Evolutionary conservation across 179 eudicot genomes (phyloP).

Genomic region (Beta corolliflora): DNA sequence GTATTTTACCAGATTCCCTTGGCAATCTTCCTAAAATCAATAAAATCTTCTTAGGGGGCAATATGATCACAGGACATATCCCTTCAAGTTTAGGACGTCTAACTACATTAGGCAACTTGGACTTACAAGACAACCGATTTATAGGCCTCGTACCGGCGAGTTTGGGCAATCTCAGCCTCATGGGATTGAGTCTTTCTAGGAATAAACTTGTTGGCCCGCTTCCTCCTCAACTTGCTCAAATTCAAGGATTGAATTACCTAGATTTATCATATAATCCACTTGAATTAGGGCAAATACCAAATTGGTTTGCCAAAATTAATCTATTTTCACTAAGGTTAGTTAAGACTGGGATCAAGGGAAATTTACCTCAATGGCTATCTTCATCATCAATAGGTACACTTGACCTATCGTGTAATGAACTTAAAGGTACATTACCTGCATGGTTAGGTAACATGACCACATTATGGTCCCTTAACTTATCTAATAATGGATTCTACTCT

Average conservation of each 20-base stretch:
- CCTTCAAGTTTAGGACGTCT: conserved; percentile 55
- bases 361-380: not conserved
- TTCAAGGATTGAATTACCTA: not conserved
- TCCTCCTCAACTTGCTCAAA: not conserved
- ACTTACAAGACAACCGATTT: conserved; percentile 39
- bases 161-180: conserved; percentile 44
- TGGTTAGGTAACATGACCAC: conserved; percentile 71
- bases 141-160: conserved; percentile 53
- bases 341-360: not conserved
- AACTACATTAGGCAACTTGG: conserved; percentile 36
- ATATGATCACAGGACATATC: conserved; percentile 47
- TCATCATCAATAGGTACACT: conserved; percentile 20
- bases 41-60: conserved; percentile 48
- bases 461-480: conserved; percentile 51
- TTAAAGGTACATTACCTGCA: conserved; percentile 54
- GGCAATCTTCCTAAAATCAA: conserved; percentile 43
- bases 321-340: not conserved
- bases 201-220: conserved; percentile 32
- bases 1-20: conserved; percentile 45
- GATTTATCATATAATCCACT: conserved; percentile 16
- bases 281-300: not conserved
- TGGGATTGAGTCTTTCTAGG: not conserved
- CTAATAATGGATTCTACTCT: conserved; percentile 52
- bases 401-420: conserved; percentile 53
- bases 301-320: not conserved